Evolutionary conservation across 768 basidiomycete genomes (phyloP).

Genomic region (Suillus ampliporus): DNA sequence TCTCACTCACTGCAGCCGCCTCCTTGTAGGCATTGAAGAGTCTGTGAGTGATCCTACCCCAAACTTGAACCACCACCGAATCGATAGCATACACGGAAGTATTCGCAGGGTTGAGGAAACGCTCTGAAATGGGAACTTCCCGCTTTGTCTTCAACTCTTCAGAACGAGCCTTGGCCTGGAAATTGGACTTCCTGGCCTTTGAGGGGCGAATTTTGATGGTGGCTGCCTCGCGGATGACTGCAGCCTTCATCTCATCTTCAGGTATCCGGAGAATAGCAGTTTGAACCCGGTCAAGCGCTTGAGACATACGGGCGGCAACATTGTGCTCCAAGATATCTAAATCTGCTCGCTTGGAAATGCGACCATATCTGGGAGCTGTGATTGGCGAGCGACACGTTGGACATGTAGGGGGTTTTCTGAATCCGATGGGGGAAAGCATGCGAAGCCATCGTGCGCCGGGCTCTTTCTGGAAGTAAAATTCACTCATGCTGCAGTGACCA

Average conservation of each 20-base stretch:
- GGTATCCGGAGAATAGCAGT: conserved; percentile 35
- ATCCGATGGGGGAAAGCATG: conserved; percentile 47
- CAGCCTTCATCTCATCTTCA: conserved; percentile 26
- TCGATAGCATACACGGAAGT: conserved; percentile 37
- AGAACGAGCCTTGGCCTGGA: conserved; percentile 19
- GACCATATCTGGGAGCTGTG: conserved; percentile 63
- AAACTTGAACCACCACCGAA: conserved; percentile 37
- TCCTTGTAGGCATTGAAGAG: conserved; percentile 47
- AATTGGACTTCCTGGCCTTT: conserved; percentile 1
- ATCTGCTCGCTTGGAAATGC: conserved; percentile 63
- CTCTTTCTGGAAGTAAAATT: conserved; percentile 52
- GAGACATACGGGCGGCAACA: conserved; percentile 57
- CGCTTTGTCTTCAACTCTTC: conserved; percentile 20
- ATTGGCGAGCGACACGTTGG: conserved; percentile 67
- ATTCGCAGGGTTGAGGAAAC: conserved; percentile 34
- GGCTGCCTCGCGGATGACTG: conserved; percentile 10
- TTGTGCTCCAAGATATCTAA: conserved; percentile 72
- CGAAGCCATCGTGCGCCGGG: conserved; percentile 48
- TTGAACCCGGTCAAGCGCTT: conserved; percentile 42
- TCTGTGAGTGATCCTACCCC: conserved; percentile 44
- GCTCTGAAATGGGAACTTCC: conserved; percentile 30
- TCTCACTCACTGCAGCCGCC: conserved; percentile 46
- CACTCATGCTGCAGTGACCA: conserved; percentile 54
- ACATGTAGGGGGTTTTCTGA: conserved; percentile 54
- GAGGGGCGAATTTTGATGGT: conserved; percentile 25